Evolutionary conservation across 768 basidiomycete species (phyloP).

Genomic region (Fibroporia radiculosa): DNA sequence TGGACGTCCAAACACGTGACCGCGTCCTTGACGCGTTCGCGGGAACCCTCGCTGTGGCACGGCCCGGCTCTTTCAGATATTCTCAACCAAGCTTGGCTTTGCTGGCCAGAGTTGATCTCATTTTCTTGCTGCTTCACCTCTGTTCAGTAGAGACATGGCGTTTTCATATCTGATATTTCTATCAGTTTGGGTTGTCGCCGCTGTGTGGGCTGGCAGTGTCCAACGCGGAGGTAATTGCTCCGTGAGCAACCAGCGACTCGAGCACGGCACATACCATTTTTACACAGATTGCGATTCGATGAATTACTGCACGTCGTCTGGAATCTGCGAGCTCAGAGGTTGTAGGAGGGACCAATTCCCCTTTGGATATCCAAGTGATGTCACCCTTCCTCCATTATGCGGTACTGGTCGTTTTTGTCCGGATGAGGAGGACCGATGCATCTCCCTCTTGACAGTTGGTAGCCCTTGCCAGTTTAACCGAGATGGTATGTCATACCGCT

Average conservation of each 20-base stretch:
- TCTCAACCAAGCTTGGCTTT: too few relatives aligned
- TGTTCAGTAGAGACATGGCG: neutral
- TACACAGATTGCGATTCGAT: constrained; percentile 68
- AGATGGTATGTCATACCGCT: constrained; percentile 44
- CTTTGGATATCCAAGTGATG: constrained; percentile 48
- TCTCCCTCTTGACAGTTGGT: constrained; percentile 47
- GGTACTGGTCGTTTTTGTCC: constrained; percentile 65
- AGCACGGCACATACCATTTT: constrained; percentile 74
- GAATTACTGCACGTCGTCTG: constrained; percentile 51
- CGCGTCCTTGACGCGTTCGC: too few relatives aligned
- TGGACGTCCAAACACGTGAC: too few relatives aligned
- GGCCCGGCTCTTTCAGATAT: too few relatives aligned
- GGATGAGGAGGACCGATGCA: constrained; percentile 72
- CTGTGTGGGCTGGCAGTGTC: constrained; percentile 34
- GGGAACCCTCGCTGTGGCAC: too few relatives aligned
- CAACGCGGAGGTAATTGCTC: constrained; percentile 42
- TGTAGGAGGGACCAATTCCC: constrained; percentile 77
- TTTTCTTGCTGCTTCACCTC: too few relatives aligned
- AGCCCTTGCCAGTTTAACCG: constrained; percentile 79
- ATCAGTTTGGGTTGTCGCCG: too few relatives aligned
- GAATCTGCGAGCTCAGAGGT: constrained; percentile 51
- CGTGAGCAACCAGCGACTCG: constrained; percentile 54
- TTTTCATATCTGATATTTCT: neutral
- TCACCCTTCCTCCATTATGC: constrained; percentile 54
- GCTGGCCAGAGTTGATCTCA: too few relatives aligned